Base-by-base conservation (phyloP, 176 grass and related monocot genomes). In the Hordeum vulgare region DNA sequence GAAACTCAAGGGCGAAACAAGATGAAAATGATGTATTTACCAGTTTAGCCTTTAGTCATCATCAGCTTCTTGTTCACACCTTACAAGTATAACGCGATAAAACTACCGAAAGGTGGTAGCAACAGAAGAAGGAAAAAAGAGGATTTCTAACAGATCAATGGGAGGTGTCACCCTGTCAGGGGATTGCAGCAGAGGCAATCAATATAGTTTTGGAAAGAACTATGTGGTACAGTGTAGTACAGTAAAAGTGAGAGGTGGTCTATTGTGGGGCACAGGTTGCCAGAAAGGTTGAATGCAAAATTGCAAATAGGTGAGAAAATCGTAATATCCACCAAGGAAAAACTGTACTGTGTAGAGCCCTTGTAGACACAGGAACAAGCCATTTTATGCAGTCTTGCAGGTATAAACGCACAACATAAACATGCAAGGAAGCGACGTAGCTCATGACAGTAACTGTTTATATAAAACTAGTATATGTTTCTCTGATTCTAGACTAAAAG, bases 161-260 rank as follows among this genome's bases (percentile, higher is more conserved):
- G 59, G 47, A 69, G 34, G 21, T 58, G 23, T 33, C 15, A 0
- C 21, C 27, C 64, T 40, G 49, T 59, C 66, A 71, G 11, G 70
- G 62, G 70, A 63, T 45, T 74, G 69, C 13, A 45, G 37, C 39
- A 44, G 3, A 62, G 13, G 57, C 18, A 40, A 63, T 74, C 1
- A 17, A 24, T 85, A 89, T 26, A 24, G 41, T 71, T 83, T 29
- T 17, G 11, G 15, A 35, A 56, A 51, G 77, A 63, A 24, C 10
- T 39, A 56, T 56, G 53, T 56, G 20, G 47, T 18, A 51, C 47
- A 51, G 47, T 51, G 45, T 2, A 60, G 11, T 71, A 56, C 63
- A 42, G 41, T 83, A 86, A 85, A 86, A 85, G 20, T 76, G 5
- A 61, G 14, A 75, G 20, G 14, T 66, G 40, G 59, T 75, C n/a